Percentiles rank a stretch among this genome's conserved stretches.
Conservation (phyloP, 2,329 filamentous ascomycete genomes). For the Cephalotrichum gorgonifer region DNA sequence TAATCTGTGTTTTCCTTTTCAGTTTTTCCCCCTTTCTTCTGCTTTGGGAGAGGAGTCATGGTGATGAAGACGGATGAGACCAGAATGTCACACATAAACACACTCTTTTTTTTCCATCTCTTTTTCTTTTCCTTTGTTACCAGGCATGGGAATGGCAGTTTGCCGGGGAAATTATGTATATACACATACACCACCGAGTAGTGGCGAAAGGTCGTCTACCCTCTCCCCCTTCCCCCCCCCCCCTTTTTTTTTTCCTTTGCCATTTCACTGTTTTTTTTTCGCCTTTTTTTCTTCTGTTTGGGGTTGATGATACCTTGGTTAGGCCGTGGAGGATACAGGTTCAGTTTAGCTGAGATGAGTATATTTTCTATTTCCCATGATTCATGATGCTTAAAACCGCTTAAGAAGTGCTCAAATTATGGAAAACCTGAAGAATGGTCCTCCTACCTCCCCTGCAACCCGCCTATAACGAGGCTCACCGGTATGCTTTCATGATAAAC, state of each 20-base stretch:
- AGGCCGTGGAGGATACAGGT: constrained; percentile 1
- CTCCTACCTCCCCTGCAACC: no score
- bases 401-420: no score
- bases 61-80: constrained; percentile 1
- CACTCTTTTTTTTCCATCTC: background rate
- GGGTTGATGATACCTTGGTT: constrained; percentile 4
- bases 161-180: background rate
- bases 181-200: no score
- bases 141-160: background rate
- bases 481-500: no score
- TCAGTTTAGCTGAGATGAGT: background rate
- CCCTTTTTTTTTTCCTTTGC: background rate
- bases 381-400: no score
- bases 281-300: background rate
- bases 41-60: background rate
- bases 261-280: background rate
- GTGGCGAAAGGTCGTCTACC: no score
- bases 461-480: no score
- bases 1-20: background rate
- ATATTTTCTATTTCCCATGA: no score
- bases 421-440: no score
- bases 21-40: background rate
- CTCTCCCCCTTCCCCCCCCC: background rate
- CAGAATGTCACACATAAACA: background rate
- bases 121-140: background rate